A percentile compares a stretch with the other conserved stretches of the same genome.
These are phyloP conservation scores for Pyricularia pennisetigena DNA, from an alignment of 2,329 filamentous ascomycete genomes.

Conservation along the genomic window DNA sequence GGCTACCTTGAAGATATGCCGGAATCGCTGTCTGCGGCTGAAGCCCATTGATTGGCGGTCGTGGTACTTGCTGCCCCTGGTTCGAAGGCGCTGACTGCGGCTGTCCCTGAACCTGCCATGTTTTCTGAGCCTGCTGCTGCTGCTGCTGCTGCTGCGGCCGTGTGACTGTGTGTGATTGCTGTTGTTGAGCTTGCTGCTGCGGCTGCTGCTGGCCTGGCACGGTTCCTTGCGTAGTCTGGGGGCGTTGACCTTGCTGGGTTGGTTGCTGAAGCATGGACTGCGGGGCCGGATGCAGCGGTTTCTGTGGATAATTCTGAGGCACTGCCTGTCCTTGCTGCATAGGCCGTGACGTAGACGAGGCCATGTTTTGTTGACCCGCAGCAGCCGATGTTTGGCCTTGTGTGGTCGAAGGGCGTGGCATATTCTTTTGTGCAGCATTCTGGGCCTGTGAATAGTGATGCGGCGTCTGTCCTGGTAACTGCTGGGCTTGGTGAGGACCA, in stretches of 20 bases:
- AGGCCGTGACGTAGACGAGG: not conserved
- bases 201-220: not conserved
- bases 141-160: conserved; percentile 2
- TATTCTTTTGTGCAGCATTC: not conserved
- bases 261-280: conserved; percentile 1
- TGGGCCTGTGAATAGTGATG: not conserved
- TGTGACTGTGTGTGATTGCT: not conserved
- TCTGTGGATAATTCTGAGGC: not conserved
- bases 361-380: not conserved
- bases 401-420: not conserved
- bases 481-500: not conserved
- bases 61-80: not conserved
- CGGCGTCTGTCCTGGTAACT: not conserved
- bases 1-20: not conserved
- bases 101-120: not conserved
- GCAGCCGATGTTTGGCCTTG: not conserved
- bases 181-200: not conserved
- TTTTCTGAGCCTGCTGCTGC: not conserved
- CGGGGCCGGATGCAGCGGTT: not conserved
- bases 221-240: not conserved
- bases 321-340: not conserved
- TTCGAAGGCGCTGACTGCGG: not conserved
- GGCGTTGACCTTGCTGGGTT: not conserved
- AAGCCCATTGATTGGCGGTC: not conserved
- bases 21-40: not conserved